These are phyloP conservation scores for Pseudogymnoascus sp. DNA, from an alignment of 2,329 filamentous ascomycete species.

Conservation along the genomic window DNA sequence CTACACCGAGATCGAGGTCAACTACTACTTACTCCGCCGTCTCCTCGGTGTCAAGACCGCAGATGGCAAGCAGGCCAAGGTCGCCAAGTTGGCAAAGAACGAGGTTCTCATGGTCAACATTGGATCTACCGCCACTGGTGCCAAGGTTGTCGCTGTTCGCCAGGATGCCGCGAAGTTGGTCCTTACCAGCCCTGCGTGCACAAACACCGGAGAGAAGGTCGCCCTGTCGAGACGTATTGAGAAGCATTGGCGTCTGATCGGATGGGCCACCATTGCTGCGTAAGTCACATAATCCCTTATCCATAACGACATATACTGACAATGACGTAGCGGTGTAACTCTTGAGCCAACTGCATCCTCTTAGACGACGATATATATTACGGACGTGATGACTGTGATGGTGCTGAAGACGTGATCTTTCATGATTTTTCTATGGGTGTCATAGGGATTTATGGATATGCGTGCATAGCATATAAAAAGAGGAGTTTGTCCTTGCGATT, in stretches of 20 bases:
- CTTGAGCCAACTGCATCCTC: conserved; percentile 28
- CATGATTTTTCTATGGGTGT: conserved; percentile 11
- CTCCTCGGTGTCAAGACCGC: conserved; percentile 95
- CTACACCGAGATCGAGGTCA: conserved; percentile 97
- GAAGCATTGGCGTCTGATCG: conserved; percentile 96
- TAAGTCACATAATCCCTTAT: conserved; percentile 33
- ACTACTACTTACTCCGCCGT: conserved; percentile 95
- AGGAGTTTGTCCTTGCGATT: conserved; percentile 10
- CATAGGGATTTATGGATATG: conserved; percentile 10
- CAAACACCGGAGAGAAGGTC: conserved; percentile 96
- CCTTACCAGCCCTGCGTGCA: conserved; percentile 89
- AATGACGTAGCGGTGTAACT: conserved; percentile 28
- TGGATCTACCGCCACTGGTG: conserved; percentile 91
- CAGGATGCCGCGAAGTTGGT: conserved; percentile 94
- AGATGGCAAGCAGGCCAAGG: conserved; percentile 98
- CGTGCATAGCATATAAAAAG: conserved; percentile 11
- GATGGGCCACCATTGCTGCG: conserved; percentile 76
- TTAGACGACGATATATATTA: conserved; percentile 3
- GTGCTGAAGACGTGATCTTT: conserved; percentile 10
- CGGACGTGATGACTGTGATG: conserved; percentile 10
- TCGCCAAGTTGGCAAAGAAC: conserved; percentile 95
- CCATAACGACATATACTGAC: neutral
- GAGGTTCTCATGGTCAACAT: conserved; percentile 99
- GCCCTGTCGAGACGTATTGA: conserved; percentile 93
- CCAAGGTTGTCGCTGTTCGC: conserved; percentile 95